Evolutionary conservation across 257 asterid species (phyloP).

Genomic region (Ballota nigra): DNA sequence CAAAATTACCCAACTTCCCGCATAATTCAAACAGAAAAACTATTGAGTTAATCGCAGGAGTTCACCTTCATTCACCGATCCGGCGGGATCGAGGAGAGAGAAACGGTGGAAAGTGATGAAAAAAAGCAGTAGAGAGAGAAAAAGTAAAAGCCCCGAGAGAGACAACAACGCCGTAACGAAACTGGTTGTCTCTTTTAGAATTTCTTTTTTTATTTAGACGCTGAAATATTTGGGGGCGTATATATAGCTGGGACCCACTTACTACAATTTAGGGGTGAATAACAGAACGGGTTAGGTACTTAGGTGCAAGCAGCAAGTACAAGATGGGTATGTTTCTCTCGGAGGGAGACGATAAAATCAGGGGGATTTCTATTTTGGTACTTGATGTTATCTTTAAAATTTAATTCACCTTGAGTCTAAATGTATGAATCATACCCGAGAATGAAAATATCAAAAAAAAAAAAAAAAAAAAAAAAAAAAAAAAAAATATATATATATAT

Average conservation of each 20-base stretch:
- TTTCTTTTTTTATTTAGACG: conserved; percentile 1
- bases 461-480: too few relatives aligned
- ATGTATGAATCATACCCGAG: too few relatives aligned
- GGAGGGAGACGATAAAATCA: too few relatives aligned
- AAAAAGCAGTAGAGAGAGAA: conserved; percentile 22
- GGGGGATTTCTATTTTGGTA: too few relatives aligned
- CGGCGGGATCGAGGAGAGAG: conserved; percentile 41
- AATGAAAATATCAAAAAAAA: too few relatives aligned
- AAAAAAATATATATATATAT: too few relatives aligned
- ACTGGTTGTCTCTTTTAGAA: background rate
- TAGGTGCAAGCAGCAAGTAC: background rate
- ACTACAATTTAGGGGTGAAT: conserved; percentile 20
- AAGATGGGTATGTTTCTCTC: too few relatives aligned
- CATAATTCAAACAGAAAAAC: conserved; percentile 24
- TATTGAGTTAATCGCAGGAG: conserved; percentile 2
- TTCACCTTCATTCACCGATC: conserved; percentile 57
- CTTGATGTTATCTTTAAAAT: too few relatives aligned
- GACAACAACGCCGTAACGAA: conserved; percentile 29
- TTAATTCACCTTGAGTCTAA: too few relatives aligned
- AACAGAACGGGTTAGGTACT: conserved; percentile 3
- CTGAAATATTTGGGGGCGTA: conserved; percentile 13
- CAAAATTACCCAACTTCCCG: conserved; percentile 12
- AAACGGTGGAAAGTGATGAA: conserved; percentile 17
- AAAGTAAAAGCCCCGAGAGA: conserved; percentile 19
- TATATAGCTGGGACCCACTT: conserved; percentile 21